Conservation (phyloP, 257 asterid species). For the Ocimum tenuiflorum region DNA sequence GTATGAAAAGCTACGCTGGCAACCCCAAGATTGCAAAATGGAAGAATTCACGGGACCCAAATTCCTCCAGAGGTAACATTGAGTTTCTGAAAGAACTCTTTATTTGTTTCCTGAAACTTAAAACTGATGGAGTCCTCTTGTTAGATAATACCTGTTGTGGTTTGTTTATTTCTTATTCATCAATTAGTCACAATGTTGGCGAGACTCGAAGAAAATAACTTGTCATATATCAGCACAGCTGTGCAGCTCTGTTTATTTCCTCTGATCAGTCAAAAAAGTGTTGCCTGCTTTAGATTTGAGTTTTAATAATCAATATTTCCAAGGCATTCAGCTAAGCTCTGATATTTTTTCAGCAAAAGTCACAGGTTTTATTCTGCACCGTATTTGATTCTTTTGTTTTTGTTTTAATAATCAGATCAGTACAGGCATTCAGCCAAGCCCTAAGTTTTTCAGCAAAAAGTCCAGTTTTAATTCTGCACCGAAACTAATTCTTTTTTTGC, state of each 20-base stretch:
- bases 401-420: no score
- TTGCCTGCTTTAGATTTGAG: neutral
- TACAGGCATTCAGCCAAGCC: neutral
- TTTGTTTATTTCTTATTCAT: neutral
- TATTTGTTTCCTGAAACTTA: slow-evolving; percentile 12
- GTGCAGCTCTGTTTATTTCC: neutral
- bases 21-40: slow-evolving; percentile 65
- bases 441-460: no score
- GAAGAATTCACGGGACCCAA: slow-evolving; percentile 60
- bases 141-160: neutral
- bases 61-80: slow-evolving; percentile 58
- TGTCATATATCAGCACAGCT: neutral
- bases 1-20: slow-evolving; percentile 80
- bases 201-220: neutral
- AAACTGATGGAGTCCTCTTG: neutral
- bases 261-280: neutral
- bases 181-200: neutral
- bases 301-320: neutral
- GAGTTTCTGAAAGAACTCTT: slow-evolving; percentile 8
- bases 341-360: neutral
- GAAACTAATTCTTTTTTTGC: neutral
- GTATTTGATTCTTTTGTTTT: neutral
- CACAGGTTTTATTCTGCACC: neutral
- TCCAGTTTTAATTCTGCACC: neutral
- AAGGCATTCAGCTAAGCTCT: neutral